phyloP scores from a whole-genome alignment of 2,329 filamentous ascomycete genomes.

The Ophiostoma pallidulum region DNA sequence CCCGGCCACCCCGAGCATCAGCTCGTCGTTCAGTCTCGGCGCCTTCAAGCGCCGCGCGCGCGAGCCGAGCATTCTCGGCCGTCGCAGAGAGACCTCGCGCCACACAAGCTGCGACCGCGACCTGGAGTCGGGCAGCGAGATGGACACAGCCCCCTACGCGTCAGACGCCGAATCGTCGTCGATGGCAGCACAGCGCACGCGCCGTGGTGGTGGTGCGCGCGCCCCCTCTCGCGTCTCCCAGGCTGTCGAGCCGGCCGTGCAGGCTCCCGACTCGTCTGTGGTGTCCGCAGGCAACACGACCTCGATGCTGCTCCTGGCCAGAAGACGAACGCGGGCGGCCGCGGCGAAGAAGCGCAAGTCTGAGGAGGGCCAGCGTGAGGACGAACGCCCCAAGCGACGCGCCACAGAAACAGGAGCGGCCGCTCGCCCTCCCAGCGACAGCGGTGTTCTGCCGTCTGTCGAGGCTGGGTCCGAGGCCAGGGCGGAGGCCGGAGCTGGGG shows the following conservation, averaged over 20 bases:
- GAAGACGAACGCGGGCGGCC: slow-evolving; percentile 1
- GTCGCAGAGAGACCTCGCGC: slow-evolving; percentile 30
- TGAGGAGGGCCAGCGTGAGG: slow-evolving; percentile 11
- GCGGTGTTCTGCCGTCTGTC: slow-evolving; percentile 19
- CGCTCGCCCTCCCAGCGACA: not conserved
- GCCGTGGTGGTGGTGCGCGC: not conserved
- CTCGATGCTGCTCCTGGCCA: slow-evolving; percentile 10
- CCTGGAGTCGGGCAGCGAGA: slow-evolving; percentile 15
- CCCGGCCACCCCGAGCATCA: slow-evolving; percentile 37
- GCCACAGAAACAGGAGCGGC: slow-evolving; percentile 1
- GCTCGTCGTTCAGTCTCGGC: slow-evolving; percentile 45
- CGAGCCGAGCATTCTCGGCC: slow-evolving; percentile 53
- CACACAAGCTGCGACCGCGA: slow-evolving; percentile 22
- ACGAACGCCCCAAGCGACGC: slow-evolving; percentile 13
- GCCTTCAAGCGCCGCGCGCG: slow-evolving; percentile 47
- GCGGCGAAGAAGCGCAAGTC: slow-evolving; percentile 16
- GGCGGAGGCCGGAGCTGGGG: too few relatives aligned
- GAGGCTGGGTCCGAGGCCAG: too few relatives aligned
- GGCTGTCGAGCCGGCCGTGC: not conserved
- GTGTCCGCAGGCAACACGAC: slow-evolving; percentile 10
- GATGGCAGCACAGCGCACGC: not conserved
- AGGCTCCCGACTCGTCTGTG: slow-evolving; percentile 5
- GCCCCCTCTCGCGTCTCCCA: not conserved
- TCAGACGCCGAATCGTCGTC: slow-evolving; percentile 9
- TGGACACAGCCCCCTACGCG: slow-evolving; percentile 5